Evolutionary conservation across 371 early-diverging fungal species (phyloP).

Genomic region (Smittium culicis): DNA sequence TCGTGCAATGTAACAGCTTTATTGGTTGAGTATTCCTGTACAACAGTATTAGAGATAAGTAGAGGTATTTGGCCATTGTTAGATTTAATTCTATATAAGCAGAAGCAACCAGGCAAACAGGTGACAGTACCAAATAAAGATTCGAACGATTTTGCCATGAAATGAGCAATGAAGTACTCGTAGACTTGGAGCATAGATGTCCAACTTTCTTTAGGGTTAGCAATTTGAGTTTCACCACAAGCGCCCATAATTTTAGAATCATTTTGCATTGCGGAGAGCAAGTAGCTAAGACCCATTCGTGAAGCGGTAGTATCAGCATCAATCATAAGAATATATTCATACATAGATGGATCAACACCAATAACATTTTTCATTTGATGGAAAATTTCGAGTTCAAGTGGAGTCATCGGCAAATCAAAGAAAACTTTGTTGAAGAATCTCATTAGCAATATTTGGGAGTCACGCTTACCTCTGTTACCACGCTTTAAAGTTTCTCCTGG

Average conservation of each 20-base stretch:
- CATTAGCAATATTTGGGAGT: conserved; percentile 98
- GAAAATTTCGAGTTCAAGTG: conserved; percentile 86
- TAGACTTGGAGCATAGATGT: conserved; percentile 98
- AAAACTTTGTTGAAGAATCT: conserved; percentile 95
- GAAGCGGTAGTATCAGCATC: conserved; percentile 90
- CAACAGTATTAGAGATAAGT: conserved; percentile 74
- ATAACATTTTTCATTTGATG: conserved; percentile 85
- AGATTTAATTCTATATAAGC: conserved; percentile 83
- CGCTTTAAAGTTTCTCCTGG: conserved; percentile 64
- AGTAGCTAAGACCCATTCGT: conserved; percentile 66
- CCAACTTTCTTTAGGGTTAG: conserved; percentile 77
- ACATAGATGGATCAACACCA: conserved; percentile 71
- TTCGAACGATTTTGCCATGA: conserved; percentile 96
- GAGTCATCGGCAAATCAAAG: conserved; percentile 77
- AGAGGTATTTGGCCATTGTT: conserved; percentile 43
- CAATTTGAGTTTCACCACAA: conserved; percentile 84
- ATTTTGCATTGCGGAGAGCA: conserved; percentile 77
- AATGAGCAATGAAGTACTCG: conserved; percentile 98
- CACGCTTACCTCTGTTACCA: conserved; percentile 99
- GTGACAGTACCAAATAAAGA: conserved; percentile 97
- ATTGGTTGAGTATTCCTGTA: conserved; percentile 90
- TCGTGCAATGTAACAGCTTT: conserved; percentile 94
- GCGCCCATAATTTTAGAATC: conserved; percentile 82
- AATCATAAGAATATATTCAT: conserved; percentile 87
- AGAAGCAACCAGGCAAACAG: conserved; percentile 93